A percentile compares a stretch with the other conserved stretches of the same genome.
These are phyloP conservation scores for Sisymbrium irio DNA, from an alignment of 345 rosid genomes.

Conservation along the genomic window DNA sequence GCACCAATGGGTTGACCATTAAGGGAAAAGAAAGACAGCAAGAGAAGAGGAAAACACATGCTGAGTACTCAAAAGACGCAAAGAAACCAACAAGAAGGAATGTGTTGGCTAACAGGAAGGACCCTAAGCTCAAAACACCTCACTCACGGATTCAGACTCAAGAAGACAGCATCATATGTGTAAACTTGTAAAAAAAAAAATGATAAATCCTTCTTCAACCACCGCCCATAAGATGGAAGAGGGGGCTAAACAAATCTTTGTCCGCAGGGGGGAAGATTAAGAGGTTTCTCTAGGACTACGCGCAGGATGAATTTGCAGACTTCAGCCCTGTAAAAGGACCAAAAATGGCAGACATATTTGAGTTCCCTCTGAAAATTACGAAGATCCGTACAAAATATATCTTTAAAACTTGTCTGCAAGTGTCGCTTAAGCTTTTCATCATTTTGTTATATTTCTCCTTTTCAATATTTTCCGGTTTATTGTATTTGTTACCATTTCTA, in stretches of 20 bases:
- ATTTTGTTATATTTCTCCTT: not conserved
- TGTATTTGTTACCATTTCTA: not conserved
- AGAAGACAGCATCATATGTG: slow-evolving; percentile 32
- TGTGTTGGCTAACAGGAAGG: slow-evolving; percentile 39
- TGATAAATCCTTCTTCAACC: slow-evolving; percentile 36
- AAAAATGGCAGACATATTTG: not conserved
- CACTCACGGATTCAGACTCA: slow-evolving; percentile 42
- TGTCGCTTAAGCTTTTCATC: slow-evolving; percentile 9
- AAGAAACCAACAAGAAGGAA: slow-evolving; percentile 41
- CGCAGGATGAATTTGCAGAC: slow-evolving; percentile 44
- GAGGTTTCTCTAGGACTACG: slow-evolving; percentile 44
- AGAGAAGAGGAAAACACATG: slow-evolving; percentile 45
- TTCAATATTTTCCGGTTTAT: not conserved
- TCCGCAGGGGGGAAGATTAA: slow-evolving; percentile 28
- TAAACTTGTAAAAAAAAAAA: slow-evolving; percentile 31
- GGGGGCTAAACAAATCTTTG: slow-evolving; percentile 35
- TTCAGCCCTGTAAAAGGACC: slow-evolving; percentile 48
- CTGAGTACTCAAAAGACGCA: slow-evolving; percentile 35
- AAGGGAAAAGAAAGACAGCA: slow-evolving; percentile 33
- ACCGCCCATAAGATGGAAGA: slow-evolving; percentile 46
- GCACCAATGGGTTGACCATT: slow-evolving; percentile 41
- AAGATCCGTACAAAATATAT: slow-evolving; percentile 40
- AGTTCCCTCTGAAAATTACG: not conserved
- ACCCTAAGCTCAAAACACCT: slow-evolving; percentile 42
- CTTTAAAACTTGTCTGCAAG: slow-evolving; percentile 15